Conservation (phyloP, 1,139 yeast species). For the Blastobotrys ciferrii region DNA sequence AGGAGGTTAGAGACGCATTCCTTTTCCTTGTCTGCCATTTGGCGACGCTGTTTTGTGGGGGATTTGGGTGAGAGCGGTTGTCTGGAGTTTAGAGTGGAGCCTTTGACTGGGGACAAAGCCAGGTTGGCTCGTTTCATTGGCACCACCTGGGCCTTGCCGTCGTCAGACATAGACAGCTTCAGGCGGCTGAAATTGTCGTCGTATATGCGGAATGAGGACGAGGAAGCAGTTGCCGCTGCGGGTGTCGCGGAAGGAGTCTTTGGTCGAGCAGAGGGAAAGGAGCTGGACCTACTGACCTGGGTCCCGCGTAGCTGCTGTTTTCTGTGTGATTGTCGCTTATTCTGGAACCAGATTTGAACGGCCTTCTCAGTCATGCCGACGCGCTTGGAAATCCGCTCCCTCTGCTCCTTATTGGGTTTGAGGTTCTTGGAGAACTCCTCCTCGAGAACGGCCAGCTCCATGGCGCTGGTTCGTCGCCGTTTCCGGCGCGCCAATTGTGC, state of each 20-base stretch:
- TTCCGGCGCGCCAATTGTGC: constrained; percentile 89
- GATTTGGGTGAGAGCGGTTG: constrained; percentile 4
- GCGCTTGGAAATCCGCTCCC: constrained; percentile 70
- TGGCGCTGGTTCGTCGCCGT: constrained; percentile 91
- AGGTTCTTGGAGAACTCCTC: constrained; percentile 70
- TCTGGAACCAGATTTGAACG: constrained; percentile 97
- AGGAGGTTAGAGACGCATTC: constrained; percentile 35
- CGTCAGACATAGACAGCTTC: constrained; percentile 37
- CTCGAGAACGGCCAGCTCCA: constrained; percentile 77
- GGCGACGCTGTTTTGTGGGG: constrained; percentile 9
- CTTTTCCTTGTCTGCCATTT: constrained; percentile 26
- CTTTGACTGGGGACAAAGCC: constrained; percentile 17
- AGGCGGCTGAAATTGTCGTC: constrained; percentile 16
- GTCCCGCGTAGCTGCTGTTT: constrained; percentile 36
- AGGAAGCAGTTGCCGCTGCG: no score
- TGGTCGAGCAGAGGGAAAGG: constrained; percentile 2
- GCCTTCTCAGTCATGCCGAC: constrained; percentile 96
- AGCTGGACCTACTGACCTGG: constrained; percentile 9
- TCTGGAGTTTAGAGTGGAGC: constrained; percentile 13
- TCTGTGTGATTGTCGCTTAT: constrained; percentile 81
- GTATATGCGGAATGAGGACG: constrained; percentile 6
- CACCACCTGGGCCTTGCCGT: constrained; percentile 37
- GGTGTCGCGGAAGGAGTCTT: not conserved
- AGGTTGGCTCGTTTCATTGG: constrained; percentile 7
- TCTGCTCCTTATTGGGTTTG: constrained; percentile 75